phyloP scores from a whole-genome alignment of 129 eudicot genomes.

The Gnaphalium uliginosum region DNA sequence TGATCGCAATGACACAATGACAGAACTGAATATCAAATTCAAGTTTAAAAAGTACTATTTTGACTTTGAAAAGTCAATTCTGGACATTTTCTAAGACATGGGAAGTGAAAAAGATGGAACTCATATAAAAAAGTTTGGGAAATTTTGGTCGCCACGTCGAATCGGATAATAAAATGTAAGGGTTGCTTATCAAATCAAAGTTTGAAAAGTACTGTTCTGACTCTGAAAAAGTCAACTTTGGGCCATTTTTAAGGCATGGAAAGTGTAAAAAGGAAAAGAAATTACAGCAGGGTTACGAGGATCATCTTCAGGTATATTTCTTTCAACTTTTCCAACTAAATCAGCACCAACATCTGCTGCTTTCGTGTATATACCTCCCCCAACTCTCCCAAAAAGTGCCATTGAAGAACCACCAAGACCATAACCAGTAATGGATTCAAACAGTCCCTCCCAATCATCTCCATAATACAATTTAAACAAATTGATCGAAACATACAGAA shows the following conservation, averaged over 20 bases:
- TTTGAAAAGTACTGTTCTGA: no score
- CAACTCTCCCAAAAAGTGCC: slow-evolving; percentile 67
- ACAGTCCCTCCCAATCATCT: slow-evolving; percentile 60
- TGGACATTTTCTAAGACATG: neutral
- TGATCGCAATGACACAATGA: neutral
- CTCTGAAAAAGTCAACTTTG: no score
- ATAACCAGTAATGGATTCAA: slow-evolving; percentile 59
- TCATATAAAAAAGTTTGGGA: no score
- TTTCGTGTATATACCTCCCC: slow-evolving; percentile 63
- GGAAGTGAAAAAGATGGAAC: neutral
- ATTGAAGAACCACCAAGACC: slow-evolving; percentile 37
- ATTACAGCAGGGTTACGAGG: slow-evolving; percentile 64
- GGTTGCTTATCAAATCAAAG: no score
- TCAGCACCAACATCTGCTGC: slow-evolving; percentile 68
- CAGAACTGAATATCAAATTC: neutral
- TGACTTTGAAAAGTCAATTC: neutral
- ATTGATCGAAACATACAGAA: slow-evolving; percentile 44
- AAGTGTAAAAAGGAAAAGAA: neutral
- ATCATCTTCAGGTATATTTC: slow-evolving; percentile 59
- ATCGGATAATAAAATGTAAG: no score
- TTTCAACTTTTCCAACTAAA: slow-evolving; percentile 55
- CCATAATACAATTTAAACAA: slow-evolving; percentile 46
- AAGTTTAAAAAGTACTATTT: neutral
- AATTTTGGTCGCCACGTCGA: no score
- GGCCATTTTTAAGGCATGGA: no score